A percentile compares a stretch with the other conserved stretches of the same genome.
phyloP scores from a whole-genome alignment of 805 yeast species.

The Sporopachydermia quercuum region DNA sequence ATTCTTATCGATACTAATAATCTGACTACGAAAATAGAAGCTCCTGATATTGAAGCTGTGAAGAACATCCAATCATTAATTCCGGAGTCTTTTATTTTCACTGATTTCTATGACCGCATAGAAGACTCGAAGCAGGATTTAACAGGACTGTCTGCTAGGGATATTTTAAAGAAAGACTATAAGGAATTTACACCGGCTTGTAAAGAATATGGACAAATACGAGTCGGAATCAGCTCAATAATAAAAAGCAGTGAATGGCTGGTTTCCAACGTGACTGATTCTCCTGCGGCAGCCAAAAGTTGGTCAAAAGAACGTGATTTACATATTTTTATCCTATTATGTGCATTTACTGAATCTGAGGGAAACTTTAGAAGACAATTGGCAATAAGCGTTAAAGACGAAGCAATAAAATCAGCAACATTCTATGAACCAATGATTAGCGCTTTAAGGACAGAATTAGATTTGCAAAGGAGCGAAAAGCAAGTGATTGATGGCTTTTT shows the following conservation, averaged over 20 bases:
- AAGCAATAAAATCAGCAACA: conserved; percentile 10
- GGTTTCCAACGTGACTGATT: conserved; percentile 12
- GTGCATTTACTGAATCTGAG: conserved; percentile 24
- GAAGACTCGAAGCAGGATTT: conserved; percentile 45
- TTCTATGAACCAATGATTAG: conserved; percentile 9
- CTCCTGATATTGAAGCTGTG: conserved; percentile 35
- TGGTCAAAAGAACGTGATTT: conserved; percentile 20
- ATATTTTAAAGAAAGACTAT: conserved; percentile 70
- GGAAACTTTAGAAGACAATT: conserved; percentile 30
- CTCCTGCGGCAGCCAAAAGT: conserved; percentile 15
- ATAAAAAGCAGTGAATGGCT: conserved; percentile 51
- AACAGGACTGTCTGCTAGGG: conserved; percentile 39
- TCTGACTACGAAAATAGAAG: conserved; percentile 47
- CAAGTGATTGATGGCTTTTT: conserved; percentile 3
- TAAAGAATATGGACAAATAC: conserved; percentile 16
- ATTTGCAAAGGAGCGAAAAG: conserved; percentile 11
- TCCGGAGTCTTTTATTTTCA: conserved; percentile 9
- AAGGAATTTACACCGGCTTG: conserved; percentile 41
- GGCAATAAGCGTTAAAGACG: conserved; percentile 13
- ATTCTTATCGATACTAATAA: conserved; percentile 64
- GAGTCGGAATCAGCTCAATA: conserved; percentile 65
- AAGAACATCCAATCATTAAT: conserved; percentile 20
- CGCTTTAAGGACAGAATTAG: conserved; percentile 13
- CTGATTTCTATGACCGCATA: conserved; percentile 20
- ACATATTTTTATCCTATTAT: conserved; percentile 32